A percentile compares a stretch with the other conserved stretches of the same genome.
These are phyloP conservation scores for Hanseniaspora occidentalis DNA, from an alignment of 805 yeast genomes.

Conservation along the genomic window DNA sequence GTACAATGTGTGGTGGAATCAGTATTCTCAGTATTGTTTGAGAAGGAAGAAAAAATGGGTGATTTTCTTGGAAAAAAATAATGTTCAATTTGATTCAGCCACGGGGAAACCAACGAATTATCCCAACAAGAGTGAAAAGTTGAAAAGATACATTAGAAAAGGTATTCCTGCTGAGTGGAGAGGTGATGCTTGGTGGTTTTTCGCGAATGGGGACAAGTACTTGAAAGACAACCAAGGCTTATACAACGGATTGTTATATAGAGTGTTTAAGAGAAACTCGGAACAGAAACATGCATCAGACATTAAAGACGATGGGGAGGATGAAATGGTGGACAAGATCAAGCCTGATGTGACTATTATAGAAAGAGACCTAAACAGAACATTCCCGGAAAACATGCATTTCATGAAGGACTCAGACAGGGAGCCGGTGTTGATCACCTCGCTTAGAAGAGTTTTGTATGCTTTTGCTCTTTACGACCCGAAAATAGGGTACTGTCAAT, in stretches of 20 bases:
- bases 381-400: slow-evolving; percentile 86
- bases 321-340: no score
- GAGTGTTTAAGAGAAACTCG: slow-evolving; percentile 49
- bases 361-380: slow-evolving; percentile 85
- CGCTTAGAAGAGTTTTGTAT: slow-evolving; percentile 66
- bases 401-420: slow-evolving; percentile 39
- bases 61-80: slow-evolving; percentile 49
- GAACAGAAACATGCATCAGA: no score
- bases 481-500: slow-evolving; percentile 89
- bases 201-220: slow-evolving; percentile 73
- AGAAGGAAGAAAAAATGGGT: slow-evolving; percentile 73
- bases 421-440: slow-evolving; percentile 55
- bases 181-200: slow-evolving; percentile 94
- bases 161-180: slow-evolving; percentile 98
- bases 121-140: slow-evolving; percentile 67
- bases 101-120: no score
- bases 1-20: slow-evolving; percentile 66
- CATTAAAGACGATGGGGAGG: no score
- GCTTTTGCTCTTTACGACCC: slow-evolving; percentile 84
- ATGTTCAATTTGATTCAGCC: slow-evolving; percentile 43
- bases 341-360: slow-evolving; percentile 80
- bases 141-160: slow-evolving; percentile 70
- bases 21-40: slow-evolving; percentile 48
- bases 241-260: slow-evolving; percentile 54
- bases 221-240: slow-evolving; percentile 59